These are phyloP conservation scores for Annulohypoxylon nitens DNA, from an alignment of 495 filamentous ascomycete species.

Conservation along the genomic window DNA sequence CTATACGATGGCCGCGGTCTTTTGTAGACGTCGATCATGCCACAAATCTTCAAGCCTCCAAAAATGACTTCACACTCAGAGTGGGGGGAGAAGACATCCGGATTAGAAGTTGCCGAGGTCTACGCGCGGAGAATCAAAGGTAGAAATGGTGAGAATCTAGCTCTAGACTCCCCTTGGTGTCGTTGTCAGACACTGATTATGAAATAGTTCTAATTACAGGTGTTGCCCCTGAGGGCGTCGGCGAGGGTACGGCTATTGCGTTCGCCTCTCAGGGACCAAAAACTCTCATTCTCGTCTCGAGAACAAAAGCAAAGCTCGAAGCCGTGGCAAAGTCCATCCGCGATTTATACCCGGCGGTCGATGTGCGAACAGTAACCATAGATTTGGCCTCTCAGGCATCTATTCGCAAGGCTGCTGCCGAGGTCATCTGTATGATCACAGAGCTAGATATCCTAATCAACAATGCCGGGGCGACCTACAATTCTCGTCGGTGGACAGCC, in stretches of 20 bases:
- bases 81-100: conserved; percentile 60
- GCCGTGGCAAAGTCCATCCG: conserved; percentile 59
- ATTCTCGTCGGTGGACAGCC: conserved; percentile 51
- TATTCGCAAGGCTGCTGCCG: conserved; percentile 58
- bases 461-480: conserved; percentile 63
- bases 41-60: neutral
- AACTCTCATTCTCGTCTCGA: conserved; percentile 67
- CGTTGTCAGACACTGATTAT: neutral
- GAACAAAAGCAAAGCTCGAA: conserved; percentile 64
- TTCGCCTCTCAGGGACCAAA: conserved; percentile 66
- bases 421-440: conserved; percentile 56
- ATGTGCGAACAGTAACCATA: conserved; percentile 57
- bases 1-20: neutral
- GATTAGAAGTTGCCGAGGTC: conserved; percentile 56
- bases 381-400: conserved; percentile 63
- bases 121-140: conserved; percentile 58
- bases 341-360: conserved; percentile 49
- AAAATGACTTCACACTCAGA: conserved; percentile 59
- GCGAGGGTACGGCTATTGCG: conserved; percentile 64
- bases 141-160: conserved; percentile 49
- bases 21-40: neutral
- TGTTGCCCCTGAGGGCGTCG: conserved; percentile 66
- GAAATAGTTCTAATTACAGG: conserved; percentile 62
- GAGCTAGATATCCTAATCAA: conserved; percentile 68
- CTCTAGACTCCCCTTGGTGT: neutral